These are phyloP conservation scores for Fraxinus anomala DNA, from an alignment of 257 asterid species.

Conservation along the genomic window DNA sequence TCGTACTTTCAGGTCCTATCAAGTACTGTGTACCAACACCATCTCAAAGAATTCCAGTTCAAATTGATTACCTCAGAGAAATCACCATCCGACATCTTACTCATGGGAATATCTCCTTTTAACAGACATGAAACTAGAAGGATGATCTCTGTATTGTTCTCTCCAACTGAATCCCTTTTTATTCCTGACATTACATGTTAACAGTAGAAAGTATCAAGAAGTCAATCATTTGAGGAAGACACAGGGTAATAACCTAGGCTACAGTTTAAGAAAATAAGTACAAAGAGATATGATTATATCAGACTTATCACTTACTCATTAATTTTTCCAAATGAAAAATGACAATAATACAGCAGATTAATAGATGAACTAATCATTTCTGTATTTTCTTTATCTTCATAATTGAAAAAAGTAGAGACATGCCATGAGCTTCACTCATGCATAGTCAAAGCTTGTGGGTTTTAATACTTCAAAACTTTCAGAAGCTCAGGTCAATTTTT, in stretches of 20 bases:
- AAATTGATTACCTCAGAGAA: slow-evolving; percentile 45
- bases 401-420: background rate
- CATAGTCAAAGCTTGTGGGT: background rate
- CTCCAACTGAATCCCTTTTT: slow-evolving; percentile 28
- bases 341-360: background rate
- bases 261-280: slow-evolving; percentile 5
- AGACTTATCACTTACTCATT: background rate
- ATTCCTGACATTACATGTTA: slow-evolving; percentile 44
- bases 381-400: background rate
- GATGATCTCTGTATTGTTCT: slow-evolving; percentile 34
- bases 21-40: background rate
- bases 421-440: background rate
- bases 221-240: background rate
- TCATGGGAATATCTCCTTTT: slow-evolving; percentile 35
- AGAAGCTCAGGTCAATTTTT: slow-evolving; percentile 3
- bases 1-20: background rate
- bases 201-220: slow-evolving; percentile 6
- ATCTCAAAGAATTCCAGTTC: background rate
- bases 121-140: slow-evolving; percentile 45
- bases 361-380: background rate
- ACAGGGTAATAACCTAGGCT: background rate
- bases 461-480: background rate
- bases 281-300: slow-evolving; percentile 12
- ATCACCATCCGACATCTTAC: slow-evolving; percentile 53
- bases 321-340: background rate